phyloP scores from a whole-genome alignment of 2,329 filamentous ascomycete species.

The Trichoderma citrinoviride region DNA sequence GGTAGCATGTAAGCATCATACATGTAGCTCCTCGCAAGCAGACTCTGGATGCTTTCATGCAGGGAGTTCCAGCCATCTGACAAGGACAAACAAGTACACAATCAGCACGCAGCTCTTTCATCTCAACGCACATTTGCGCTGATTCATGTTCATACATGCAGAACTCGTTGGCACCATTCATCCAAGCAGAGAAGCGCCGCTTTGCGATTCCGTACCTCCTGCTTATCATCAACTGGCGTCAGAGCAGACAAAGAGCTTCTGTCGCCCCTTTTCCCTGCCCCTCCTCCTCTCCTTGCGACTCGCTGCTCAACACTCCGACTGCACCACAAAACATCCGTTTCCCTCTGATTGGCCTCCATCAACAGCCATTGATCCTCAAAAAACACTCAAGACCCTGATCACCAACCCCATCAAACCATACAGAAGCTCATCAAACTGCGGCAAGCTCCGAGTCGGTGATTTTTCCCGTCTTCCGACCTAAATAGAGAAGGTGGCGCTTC shows the following conservation, averaged over 20 bases:
- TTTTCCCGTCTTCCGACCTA: background rate
- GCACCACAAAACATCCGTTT: background rate
- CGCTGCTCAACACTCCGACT: background rate
- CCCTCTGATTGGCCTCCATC: too few relatives aligned
- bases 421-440: background rate
- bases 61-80: background rate
- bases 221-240: background rate
- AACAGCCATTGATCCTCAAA: background rate
- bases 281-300: background rate
- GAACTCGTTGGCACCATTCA: background rate
- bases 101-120: background rate
- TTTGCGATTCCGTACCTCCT: background rate
- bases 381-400: background rate
- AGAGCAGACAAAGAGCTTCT: background rate
- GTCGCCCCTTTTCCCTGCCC: too few relatives aligned
- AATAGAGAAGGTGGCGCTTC: conserved; percentile 18
- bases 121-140: background rate
- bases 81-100: conserved; percentile 1
- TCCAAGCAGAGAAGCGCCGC: background rate
- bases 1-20: background rate
- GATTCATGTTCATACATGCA: background rate
- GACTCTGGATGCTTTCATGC: background rate
- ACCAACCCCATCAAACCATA: background rate
- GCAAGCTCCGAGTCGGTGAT: background rate
- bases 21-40: background rate